Percentiles rank a stretch among this genome's conserved stretches.
phyloP scores from a whole-genome alignment of 352 stramenopile species.

The Globisporangium acanthophoron region DNA sequence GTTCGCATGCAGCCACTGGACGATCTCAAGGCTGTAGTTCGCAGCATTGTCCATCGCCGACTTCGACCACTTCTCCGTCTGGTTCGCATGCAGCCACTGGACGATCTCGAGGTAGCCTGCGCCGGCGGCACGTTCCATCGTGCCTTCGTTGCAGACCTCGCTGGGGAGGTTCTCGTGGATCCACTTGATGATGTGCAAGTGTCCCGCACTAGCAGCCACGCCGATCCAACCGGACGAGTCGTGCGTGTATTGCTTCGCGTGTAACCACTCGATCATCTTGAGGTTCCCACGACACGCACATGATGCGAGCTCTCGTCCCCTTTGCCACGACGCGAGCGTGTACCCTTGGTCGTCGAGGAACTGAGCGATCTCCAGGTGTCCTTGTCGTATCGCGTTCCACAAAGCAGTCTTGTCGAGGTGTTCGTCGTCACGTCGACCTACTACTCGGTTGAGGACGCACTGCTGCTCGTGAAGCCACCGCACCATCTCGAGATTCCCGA shows the following conservation, averaged over 20 bases:
- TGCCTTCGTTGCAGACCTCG: background rate
- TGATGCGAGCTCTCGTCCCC: background rate
- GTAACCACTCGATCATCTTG: background rate
- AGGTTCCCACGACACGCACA: background rate
- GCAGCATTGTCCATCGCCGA: background rate
- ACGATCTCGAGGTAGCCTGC: conserved; percentile 19
- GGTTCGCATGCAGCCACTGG: conserved; percentile 25
- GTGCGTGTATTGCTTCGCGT: background rate
- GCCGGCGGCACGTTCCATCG: no score
- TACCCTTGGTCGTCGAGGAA: background rate
- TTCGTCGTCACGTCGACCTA: background rate
- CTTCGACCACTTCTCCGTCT: background rate
- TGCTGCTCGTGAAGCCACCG: background rate
- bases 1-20: background rate
- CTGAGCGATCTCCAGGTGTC: background rate
- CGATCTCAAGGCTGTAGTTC: background rate
- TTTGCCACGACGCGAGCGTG: background rate
- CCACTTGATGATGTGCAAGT: background rate
- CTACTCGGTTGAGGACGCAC: no score
- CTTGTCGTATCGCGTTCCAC: background rate
- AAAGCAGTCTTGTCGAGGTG: background rate
- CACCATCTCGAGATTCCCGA: background rate
- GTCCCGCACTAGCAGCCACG: background rate
- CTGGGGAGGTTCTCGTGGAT: background rate
- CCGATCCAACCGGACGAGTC: background rate